Base-by-base conservation (phyloP, 192 early-diverging fungal species). In the Coemansia erecta region DNA sequence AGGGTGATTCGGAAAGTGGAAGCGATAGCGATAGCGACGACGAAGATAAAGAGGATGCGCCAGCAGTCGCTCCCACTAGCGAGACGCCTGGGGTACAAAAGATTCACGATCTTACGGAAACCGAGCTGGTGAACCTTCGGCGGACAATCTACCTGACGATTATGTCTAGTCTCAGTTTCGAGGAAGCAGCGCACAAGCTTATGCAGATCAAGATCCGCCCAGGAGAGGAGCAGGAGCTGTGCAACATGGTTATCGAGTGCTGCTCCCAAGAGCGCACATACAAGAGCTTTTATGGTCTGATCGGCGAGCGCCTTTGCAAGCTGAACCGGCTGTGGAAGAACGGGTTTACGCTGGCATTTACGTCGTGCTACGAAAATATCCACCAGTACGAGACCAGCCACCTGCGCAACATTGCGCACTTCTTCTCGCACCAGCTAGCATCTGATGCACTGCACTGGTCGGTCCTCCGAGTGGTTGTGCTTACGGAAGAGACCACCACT, bases 201-300 rank as follows among this genome's bases (percentile, higher is more conserved):
- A 84, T 98, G 81, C 86, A 91, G 64, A 81, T 98, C 35, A 77
- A 89, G 45, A 85, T 97, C 39, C 85, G 85, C 48, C 84, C 85
- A 45, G 94, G 90, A 42, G 89, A 95, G 63, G 90, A 95, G 83
- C 83, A 91, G 37, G 96, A 97, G 73, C 75, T 98, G 31, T 87
- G 86, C 69, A 94, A 95, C 64, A 98, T 98, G 96, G 85, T 98
- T 46, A 91, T 97, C 50, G 96, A 98, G 67, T 94, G 94, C 83
- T 97, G 94, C 68, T 86, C 89, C 6, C 94, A 98, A 68, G 94
- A 97, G 67, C 83, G 92, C 12, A 97, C 94, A 7, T 98, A 94
- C 71, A 87, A 93, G 59, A 92, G 84, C 55, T 95, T 94, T 58
- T 97, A 90, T 64, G 96, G 96, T 6, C 75, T 97, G 7, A 87